Evolutionary conservation across 441 rosid species (phyloP), one percentile per base, ranked within the genome.

Genomic region (Aquilaria agallochum): DNA sequence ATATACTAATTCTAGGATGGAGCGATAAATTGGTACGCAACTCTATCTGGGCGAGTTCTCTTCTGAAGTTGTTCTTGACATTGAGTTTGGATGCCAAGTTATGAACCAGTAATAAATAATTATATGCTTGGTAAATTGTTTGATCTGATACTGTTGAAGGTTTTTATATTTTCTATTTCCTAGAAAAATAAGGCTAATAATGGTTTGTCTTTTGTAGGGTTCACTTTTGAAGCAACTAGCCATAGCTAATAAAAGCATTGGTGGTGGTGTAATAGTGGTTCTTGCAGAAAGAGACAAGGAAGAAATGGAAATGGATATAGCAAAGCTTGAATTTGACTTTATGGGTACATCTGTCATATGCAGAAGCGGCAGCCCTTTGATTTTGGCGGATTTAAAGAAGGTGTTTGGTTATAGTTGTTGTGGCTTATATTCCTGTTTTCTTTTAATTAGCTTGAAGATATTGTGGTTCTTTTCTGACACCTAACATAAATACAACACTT

Each of bases 271-370:
- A 60, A 74, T 92, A 9, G 96, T 92, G 30, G 96, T 92, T 50
- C 74, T 92, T 47, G 94, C 98, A 4, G 98, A 89, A 78, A 80
- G 95, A 70, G 95, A 92, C 70, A 92, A 89, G 76, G 95, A 89
- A 74, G 98, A 92, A 80, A 92, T 92, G 98, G 98, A 92, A 80
- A 70, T 81, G 75, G 90, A 92, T 66, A 92, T 92, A 70, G 79
- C 92, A 53, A 92, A 89, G 70, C 80, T 92, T 60, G 96, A 92
- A 72, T 92, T 92, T 62, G 90, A 89, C 78, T 84, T 92, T 50
- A 86, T 92, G 98, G 95, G 96, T 34, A 89, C 96, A 30, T 86
- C 94, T 42, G 95, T 92, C 56, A 92, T 92, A 70, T 87, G 96
- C 74, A 89, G 96, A 80, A 92, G 96, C 67, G 98, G 98, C 54